Conservation (phyloP, 768 basidiomycete genomes). For the Lyophyllum shimeji region DNA sequence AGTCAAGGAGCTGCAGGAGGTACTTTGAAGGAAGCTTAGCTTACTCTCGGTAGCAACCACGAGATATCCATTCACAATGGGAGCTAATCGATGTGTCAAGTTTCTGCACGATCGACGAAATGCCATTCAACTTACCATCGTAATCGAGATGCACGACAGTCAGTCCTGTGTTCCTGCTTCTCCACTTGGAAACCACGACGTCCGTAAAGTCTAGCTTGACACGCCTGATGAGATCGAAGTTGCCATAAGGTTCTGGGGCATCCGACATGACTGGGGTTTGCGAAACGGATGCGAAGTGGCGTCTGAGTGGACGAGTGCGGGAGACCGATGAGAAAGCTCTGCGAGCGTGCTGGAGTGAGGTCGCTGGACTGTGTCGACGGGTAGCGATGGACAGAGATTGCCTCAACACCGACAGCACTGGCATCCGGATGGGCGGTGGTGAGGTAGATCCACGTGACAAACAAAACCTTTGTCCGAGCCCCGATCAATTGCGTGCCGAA, state of each 20-base stretch:
- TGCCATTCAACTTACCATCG: conserved; percentile 54
- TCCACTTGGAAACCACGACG: conserved; percentile 84
- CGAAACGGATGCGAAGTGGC: conserved; percentile 10
- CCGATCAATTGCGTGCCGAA: background rate
- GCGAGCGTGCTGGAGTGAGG: background rate
- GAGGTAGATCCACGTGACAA: conserved; percentile 13
- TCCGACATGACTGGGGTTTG: conserved; percentile 28
- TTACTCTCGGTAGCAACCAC: conserved; percentile 88
- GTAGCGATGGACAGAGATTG: conserved; percentile 12
- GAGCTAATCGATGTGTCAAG: conserved; percentile 47
- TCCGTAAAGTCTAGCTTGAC: conserved; percentile 80
- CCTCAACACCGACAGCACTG: conserved; percentile 13
- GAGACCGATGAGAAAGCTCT: conserved; percentile 5
- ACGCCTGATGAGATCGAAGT: conserved; percentile 81
- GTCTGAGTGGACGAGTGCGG: conserved; percentile 7
- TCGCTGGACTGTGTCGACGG: conserved; percentile 7
- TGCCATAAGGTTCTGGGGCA: conserved; percentile 51
- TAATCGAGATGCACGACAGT: conserved; percentile 90
- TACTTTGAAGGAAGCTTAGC: conserved; percentile 12
- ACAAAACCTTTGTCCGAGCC: background rate
- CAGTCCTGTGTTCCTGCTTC: conserved; percentile 83
- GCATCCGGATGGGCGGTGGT: conserved; percentile 13
- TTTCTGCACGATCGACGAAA: conserved; percentile 12
- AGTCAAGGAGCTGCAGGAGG: background rate
- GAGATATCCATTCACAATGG: conserved; percentile 90